Evolutionary conservation across 495 filamentous ascomycete genomes (phyloP).

Genomic region (Cercophora sp.): DNA sequence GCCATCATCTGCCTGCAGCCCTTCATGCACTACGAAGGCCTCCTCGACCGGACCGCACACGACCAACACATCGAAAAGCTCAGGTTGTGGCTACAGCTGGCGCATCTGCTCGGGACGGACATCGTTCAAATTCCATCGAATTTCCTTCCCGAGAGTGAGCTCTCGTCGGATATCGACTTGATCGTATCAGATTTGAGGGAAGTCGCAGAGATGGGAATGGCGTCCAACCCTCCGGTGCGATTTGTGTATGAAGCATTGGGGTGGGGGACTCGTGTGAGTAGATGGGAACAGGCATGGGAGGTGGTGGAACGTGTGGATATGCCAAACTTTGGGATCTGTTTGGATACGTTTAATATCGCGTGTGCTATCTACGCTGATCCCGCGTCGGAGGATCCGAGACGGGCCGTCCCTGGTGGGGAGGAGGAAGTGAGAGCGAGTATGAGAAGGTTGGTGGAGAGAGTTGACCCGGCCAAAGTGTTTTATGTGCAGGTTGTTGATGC

Average conservation of each 20-base stretch:
- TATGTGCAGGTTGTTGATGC: constrained; percentile 79
- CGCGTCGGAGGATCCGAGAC: constrained; percentile 47
- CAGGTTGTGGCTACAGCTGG: constrained; percentile 67
- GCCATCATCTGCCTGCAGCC: constrained; percentile 71
- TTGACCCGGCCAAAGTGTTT: constrained; percentile 69
- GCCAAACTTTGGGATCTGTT: constrained; percentile 71
- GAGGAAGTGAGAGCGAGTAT: constrained; percentile 55
- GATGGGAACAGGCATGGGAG: constrained; percentile 69
- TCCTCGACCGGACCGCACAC: constrained; percentile 60
- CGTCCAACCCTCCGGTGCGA: constrained; percentile 52
- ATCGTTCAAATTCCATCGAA: constrained; percentile 71
- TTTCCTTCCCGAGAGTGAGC: constrained; percentile 57
- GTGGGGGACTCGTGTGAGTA: constrained; percentile 69
- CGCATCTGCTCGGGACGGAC: constrained; percentile 60
- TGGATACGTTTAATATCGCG: constrained; percentile 80
- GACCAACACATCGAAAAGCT: constrained; percentile 58
- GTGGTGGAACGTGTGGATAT: constrained; percentile 62
- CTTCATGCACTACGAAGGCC: constrained; percentile 75
- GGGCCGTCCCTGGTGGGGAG: constrained; percentile 56
- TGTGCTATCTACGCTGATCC: constrained; percentile 73
- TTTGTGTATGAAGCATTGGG: constrained; percentile 75
- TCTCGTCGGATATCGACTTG: constrained; percentile 52
- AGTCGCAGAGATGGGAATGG: constrained; percentile 60
- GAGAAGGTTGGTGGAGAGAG: constrained; percentile 46
- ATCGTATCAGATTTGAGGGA: constrained; percentile 63